Base-by-base conservation (phyloP, 495 filamentous ascomycete species). In the Hypoxylon trugodes region DNA sequence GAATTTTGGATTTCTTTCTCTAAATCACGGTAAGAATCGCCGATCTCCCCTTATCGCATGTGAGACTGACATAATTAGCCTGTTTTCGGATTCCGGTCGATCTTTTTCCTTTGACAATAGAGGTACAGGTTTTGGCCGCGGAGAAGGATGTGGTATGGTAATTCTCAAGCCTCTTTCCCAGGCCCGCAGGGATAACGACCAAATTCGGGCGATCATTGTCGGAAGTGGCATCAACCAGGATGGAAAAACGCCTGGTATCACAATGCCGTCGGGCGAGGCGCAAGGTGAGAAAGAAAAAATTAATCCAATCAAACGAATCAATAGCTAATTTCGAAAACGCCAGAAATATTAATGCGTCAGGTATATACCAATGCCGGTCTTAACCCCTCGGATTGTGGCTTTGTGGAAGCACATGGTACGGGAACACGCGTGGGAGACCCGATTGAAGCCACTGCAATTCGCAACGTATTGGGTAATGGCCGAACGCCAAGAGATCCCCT, bases 81-180 rank as follows among this genome's bases (percentile, higher is more conserved):
- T 96, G 61, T 81, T 96, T 45, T 91, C 89, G 6, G 84, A 85
- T 45, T 90, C 87, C 1, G 78, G 79, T 3, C 75, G 72, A 7
- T 90, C 83, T 35, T 78, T 84, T 55, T 82, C 84, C 0, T 93
- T 89, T 57, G 86, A 89, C 64, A 74, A 77, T 0, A 53, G 73
- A 4, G 89, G 87, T 13, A 80, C 87, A 58, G 90, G 89, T 0
- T 92, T 87, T 66, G 87, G 75, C 0, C 79, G 89, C 12, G 90
- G 80, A 3, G 90, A 92, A 62, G 89, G 81, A 2, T 74, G 86
- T 16, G 82, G 76, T 35, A 78, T 81, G 24, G 48, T 90, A 1
- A 74, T 84, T 15, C 61, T 93, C 18, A 93, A 91, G 71, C 76
- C 74, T 4, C 74, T 90, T 3, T 67, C 73, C n/a, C 80, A 86